phyloP scores from a whole-genome alignment of 2,329 filamentous ascomycete species.

The Plenodomus lindquistii region DNA sequence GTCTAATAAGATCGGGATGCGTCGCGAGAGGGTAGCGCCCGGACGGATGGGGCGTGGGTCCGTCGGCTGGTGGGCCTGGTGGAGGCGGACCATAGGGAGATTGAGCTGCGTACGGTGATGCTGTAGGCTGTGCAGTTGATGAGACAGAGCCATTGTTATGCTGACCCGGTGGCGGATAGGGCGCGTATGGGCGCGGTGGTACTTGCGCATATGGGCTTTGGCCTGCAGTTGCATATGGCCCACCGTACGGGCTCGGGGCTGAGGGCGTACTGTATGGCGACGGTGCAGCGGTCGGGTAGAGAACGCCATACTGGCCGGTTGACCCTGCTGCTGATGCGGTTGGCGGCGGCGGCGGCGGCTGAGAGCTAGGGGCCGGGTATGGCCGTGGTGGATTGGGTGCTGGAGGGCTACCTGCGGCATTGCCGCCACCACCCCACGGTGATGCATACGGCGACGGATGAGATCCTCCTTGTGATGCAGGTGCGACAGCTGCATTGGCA shows the following conservation, averaged over 20 bases:
- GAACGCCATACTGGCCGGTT: constrained; percentile 40
- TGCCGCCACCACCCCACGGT: constrained; percentile 42
- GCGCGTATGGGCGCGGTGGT: constrained; percentile 32
- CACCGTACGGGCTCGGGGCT: constrained; percentile 31
- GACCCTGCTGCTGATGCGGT: constrained; percentile 22
- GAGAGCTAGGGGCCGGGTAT: constrained; percentile 32
- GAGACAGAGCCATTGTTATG: constrained; percentile 17
- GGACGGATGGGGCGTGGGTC: constrained; percentile 23
- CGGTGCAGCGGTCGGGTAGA: constrained; percentile 38
- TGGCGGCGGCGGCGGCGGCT: constrained; percentile 26
- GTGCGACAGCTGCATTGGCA: constrained; percentile 25
- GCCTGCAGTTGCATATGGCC: constrained; percentile 34
- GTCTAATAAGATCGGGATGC: constrained; percentile 33
- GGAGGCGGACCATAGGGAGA: constrained; percentile 16
- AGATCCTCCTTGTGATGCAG: constrained; percentile 30
- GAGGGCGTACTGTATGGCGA: constrained; percentile 25
- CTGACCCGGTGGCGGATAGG: constrained; percentile 29
- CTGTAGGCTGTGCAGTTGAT: constrained; percentile 12
- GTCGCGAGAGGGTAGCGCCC: constrained; percentile 36
- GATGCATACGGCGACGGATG: constrained; percentile 41
- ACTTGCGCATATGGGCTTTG: constrained; percentile 32
- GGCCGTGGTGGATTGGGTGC: constrained; percentile 33
- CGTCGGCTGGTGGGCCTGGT: constrained; percentile 9
- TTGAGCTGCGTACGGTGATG: constrained; percentile 8
- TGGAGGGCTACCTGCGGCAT: constrained; percentile 29